Evolutionary conservation across 805 yeast species (phyloP).

Genomic region (Saccharomyces eubayanus): DNA sequence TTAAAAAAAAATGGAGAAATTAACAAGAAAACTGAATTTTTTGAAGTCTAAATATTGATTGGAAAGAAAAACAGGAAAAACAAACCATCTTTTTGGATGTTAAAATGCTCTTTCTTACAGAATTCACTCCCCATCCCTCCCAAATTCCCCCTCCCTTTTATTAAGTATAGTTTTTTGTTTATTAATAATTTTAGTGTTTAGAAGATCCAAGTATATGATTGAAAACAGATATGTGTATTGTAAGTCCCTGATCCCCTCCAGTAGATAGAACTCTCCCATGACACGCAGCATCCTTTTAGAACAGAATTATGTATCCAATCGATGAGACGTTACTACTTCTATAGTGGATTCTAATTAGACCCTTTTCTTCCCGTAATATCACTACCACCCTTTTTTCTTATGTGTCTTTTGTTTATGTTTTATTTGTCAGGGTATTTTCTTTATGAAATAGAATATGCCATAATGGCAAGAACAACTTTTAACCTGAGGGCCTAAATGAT

Average conservation of each 20-base stretch:
- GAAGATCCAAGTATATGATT: not conserved
- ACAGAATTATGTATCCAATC: not conserved
- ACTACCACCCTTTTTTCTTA: not conserved
- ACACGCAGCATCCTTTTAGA: not conserved
- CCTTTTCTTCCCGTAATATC: not conserved
- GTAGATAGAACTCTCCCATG: not conserved
- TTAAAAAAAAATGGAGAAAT: constrained; percentile 2
- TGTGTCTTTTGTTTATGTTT: not conserved
- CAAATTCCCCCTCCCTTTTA: not conserved
- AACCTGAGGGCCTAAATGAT: not conserved
- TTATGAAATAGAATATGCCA: not conserved
- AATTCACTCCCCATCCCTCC: not conserved
- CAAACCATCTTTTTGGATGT: not conserved
- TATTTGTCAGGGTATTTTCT: not conserved
- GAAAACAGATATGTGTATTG: not conserved
- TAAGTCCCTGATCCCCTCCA: not conserved
- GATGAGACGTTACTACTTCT: not conserved
- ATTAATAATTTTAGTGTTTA: not conserved
- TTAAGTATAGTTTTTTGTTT: constrained; percentile 6
- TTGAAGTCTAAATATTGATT: not conserved
- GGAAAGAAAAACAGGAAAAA: not conserved
- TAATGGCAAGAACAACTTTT: not conserved
- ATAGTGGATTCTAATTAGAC: not conserved
- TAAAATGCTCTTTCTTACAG: not conserved
- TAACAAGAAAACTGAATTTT: not conserved